Percentiles rank a stretch among this genome's conserved stretches.
Conservation (phyloP, 169 alveolate species). For the Cryptosporidium andersoni region DNA sequence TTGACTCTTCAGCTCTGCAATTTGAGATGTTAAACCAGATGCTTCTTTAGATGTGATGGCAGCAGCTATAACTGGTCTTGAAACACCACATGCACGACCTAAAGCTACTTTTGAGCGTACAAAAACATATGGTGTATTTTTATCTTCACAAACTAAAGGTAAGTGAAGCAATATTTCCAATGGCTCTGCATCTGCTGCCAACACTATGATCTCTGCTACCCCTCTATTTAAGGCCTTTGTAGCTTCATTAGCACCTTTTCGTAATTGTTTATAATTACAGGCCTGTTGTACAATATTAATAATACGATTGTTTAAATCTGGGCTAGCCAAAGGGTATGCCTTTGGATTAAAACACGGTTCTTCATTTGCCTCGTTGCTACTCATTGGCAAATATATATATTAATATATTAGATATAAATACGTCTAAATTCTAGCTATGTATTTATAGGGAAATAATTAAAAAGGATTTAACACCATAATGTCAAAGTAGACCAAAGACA, state of each 20-base stretch:
- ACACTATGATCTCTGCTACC: constrained; percentile 93
- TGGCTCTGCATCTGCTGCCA: constrained; percentile 99
- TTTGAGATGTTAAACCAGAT: constrained; percentile 92
- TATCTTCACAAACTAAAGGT: constrained; percentile 98
- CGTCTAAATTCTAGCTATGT: no score
- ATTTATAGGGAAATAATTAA: no score
- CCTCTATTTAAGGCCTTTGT: constrained; percentile 98
- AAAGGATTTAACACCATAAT: no score
- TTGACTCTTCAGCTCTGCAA: constrained; percentile 94
- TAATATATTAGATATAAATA: no score
- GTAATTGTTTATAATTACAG: constrained; percentile 91
- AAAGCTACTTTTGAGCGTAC: constrained; percentile 94
- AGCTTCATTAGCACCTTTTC: constrained; percentile 95
- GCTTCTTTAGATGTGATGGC: constrained; percentile 94
- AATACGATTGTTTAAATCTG: constrained; percentile 84
- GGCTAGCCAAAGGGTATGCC: constrained; percentile 90
- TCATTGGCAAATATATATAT: constrained; percentile 36
- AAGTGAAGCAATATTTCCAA: constrained; percentile 97
- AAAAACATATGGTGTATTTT: constrained; percentile 98
- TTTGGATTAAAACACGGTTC: constrained; percentile 80
- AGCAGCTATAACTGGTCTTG: constrained; percentile 97
- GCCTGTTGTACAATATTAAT: constrained; percentile 93
- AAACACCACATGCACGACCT: constrained; percentile 99
- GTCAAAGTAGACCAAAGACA: no score
- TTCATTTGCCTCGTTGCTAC: constrained; percentile 72